Conservation (phyloP, 1,284 basidiomycete species). For the Boletus semigastroideus region DNA sequence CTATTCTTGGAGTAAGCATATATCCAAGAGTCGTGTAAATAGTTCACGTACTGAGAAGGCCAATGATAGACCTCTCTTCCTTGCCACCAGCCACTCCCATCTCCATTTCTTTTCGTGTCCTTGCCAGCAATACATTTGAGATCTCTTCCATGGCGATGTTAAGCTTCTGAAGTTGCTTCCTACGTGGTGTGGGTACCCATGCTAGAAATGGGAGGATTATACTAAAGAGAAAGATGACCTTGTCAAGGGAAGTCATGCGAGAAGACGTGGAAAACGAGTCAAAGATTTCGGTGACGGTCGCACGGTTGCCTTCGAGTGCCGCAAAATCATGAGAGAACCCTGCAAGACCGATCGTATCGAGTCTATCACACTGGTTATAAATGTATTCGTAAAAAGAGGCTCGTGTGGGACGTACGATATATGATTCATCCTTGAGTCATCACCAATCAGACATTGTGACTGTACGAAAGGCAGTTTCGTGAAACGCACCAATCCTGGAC, state of each 20-base stretch:
- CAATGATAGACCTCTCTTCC: slow-evolving; percentile 51
- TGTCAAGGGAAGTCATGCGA: neutral
- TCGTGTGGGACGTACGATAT: slow-evolving; percentile 37
- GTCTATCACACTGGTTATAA: slow-evolving; percentile 33
- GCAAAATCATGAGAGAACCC: slow-evolving; percentile 45
- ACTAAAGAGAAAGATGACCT: slow-evolving; percentile 13
- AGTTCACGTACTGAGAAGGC: slow-evolving; percentile 18
- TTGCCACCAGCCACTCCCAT: slow-evolving; percentile 24
- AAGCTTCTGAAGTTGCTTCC: slow-evolving; percentile 34
- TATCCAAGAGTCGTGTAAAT: neutral
- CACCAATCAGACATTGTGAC: neutral
- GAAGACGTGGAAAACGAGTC: neutral
- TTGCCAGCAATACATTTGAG: slow-evolving; percentile 44
- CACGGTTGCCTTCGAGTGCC: slow-evolving; percentile 40
- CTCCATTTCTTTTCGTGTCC: slow-evolving; percentile 41
- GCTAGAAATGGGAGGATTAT: neutral
- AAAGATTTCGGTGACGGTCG: slow-evolving; percentile 1
- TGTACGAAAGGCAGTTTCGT: neutral
- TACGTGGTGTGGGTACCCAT: neutral
- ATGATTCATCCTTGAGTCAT: slow-evolving; percentile 42
- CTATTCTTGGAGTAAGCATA: neutral
- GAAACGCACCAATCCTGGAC: slow-evolving; percentile 38
- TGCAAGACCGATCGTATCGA: slow-evolving; percentile 39
- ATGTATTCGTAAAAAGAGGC: neutral
- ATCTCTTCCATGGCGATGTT: slow-evolving; percentile 43